Evolutionary conservation across 2,329 filamentous ascomycete genomes (phyloP).

Genomic region (Drechslera avenae): DNA sequence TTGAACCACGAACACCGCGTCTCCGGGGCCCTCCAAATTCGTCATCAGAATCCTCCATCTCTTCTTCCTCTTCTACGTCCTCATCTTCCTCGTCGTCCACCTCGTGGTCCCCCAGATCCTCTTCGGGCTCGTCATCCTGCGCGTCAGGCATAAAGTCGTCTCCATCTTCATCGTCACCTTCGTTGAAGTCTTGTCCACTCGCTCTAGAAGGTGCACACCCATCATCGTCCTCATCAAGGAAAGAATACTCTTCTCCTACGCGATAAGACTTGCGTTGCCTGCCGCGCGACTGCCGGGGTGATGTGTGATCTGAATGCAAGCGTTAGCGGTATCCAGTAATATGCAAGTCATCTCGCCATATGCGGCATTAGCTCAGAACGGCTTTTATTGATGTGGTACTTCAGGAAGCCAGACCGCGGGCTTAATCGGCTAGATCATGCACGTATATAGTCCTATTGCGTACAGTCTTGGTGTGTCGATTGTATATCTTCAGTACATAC

Average conservation of each 20-base stretch:
- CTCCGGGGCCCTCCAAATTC: conserved; percentile 9
- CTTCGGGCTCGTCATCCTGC: conserved; percentile 32
- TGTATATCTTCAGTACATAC: conserved; percentile 8
- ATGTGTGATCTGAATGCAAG: conserved; percentile 11
- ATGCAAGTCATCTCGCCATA: conserved; percentile 4
- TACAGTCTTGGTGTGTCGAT: background rate
- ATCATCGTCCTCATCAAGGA: conserved; percentile 30
- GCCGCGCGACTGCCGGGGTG: conserved; percentile 29
- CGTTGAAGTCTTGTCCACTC: conserved; percentile 12
- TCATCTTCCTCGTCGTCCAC: conserved; percentile 47
- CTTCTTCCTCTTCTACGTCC: conserved; percentile 23
- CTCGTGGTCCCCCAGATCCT: conserved; percentile 30
- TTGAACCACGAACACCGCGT: conserved; percentile 10
- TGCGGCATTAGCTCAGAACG: conserved; percentile 1
- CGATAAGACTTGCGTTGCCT: conserved; percentile 27
- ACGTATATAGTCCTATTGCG: background rate
- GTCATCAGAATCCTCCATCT: conserved; percentile 24
- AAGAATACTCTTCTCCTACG: conserved; percentile 29
- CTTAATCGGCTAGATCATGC: too few species aligned
- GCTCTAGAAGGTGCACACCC: conserved; percentile 12
- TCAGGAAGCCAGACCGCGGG: background rate
- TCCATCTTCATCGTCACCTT: conserved; percentile 26
- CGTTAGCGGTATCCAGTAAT: conserved; percentile 4
- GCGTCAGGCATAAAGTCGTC: conserved; percentile 36
- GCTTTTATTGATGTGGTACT: background rate